phyloP scores from a whole-genome alignment of 805 yeast genomes.

The Candida quercuum region DNA sequence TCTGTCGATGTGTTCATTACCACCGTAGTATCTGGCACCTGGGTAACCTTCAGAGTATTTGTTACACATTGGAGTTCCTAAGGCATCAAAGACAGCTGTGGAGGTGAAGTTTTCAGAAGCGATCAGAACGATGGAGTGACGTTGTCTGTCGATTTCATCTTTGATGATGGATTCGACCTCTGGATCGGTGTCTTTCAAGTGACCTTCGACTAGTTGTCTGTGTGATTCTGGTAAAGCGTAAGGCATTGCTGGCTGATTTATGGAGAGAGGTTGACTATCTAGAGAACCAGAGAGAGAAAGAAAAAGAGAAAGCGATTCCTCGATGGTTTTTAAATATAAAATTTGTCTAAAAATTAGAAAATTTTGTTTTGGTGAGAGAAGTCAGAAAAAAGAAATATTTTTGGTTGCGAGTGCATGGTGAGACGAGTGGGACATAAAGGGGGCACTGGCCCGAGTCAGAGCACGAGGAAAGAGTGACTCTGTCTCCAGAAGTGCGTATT shows the following conservation, averaged over 20 bases:
- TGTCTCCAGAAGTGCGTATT: no score
- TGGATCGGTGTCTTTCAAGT: conserved; percentile 59
- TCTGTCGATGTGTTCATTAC: conserved; percentile 90
- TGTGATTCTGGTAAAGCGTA: conserved; percentile 1
- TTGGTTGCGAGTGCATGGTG: no score
- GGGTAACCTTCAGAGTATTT: conserved; percentile 99
- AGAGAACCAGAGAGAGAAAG: neutral
- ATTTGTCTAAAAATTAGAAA: no score
- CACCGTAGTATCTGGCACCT: conserved; percentile 97
- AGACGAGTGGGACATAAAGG: no score
- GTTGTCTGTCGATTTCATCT: conserved; percentile 80
- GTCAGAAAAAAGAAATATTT: no score
- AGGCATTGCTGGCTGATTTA: neutral
- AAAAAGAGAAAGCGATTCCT: neutral
- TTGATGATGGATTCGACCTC: conserved; percentile 77
- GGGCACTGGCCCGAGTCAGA: no score
- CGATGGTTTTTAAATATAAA: no score
- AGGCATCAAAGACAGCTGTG: conserved; percentile 86
- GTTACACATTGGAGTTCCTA: conserved; percentile 96
- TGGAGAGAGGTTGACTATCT: no score
- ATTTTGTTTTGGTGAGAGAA: no score
- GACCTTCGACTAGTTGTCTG: conserved; percentile 1
- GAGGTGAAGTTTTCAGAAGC: conserved; percentile 97
- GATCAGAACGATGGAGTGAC: conserved; percentile 84
- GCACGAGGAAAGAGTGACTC: no score